Evolutionary conservation across 2,329 filamentous ascomycete species (phyloP), one percentile per base, ranked within the genome.

Genomic region (Cercospora citrullina): DNA sequence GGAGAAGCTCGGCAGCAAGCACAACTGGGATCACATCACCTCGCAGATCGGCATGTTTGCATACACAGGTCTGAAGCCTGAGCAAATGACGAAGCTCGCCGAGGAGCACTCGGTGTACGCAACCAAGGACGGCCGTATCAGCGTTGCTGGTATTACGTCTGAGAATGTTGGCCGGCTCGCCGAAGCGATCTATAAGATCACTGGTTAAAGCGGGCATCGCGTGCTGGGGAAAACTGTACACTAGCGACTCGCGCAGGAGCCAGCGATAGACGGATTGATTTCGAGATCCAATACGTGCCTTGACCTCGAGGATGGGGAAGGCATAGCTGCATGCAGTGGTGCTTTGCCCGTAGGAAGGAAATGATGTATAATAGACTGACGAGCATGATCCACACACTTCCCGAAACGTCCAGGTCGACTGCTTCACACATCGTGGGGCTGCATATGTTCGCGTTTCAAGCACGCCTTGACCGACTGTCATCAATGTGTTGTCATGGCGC

Each of bases 11-110:
- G 94, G 94, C 79, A 95, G 91, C 86, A 93, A 93, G 87, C 93
- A 96, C 83, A 92, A 98, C 86, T 99, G 95, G 95, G 92, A 90
- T 81, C 95, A 99, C 87, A 99, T 99, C 83, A 98, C 95, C 75
- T 94, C 87, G 83, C 93, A 96, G 82, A 99, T 99, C 77, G 95
- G 95, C 84, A 99, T 99, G 95, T 99, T 99, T 79, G 94, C 95
- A 75, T 99, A 96, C 87, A 99, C 95, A 63, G 95, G 95, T 70
- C 85, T 99, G 77, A 94, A 86, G 76, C 85, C 94, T 65, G 90
- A 94, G 83, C 91, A 97, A 85, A 97, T 98, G 92, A 91, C 94
- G 65, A 85, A 84, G 77, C 86, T 99, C 71, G 92, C 94, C 74
- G 93, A 96, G 86, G 92, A 98, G 86, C 92, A 95, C 87, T 97